Evolutionary conservation across 495 filamentous ascomycete genomes (phyloP), one percentile per base, ranked within the genome.

Genomic region (Xylaria castorea): DNA sequence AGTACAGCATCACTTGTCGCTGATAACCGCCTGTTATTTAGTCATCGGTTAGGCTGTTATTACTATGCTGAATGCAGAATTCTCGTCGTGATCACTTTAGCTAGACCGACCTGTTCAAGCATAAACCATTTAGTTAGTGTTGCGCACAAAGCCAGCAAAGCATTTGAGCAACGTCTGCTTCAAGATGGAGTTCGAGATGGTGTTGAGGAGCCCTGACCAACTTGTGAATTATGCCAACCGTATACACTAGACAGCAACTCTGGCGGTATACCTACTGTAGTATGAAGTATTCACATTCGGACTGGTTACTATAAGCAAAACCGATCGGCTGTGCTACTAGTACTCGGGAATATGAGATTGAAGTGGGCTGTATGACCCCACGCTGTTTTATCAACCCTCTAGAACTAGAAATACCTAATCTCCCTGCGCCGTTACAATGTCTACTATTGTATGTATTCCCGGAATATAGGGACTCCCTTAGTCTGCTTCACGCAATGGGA

Each of bases 271-370:
- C 55, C 55, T 32, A 22, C 18, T 20, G 9, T n/a, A n/a, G 32
- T 30, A 44, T 14, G 4, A 1, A 1, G 9, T n/a, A 51, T 57
- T 57, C 27, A 32, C 53, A 6, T 57, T 30, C 27, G 27, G 27
- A 14, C 50, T 53, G 50, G 50, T 27, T 11, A 27, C 22, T 63
- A 63, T 9, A 44, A 40, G 11, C 40, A 38, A 46, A 64, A 38
- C 6, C 18, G 16, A 11, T 64, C 40, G 22, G 30, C 61, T 32
- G 22, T 38, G 36, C 40, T 20, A 46, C 40, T 25, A 40, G 25
- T 20, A 46, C 40, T 25, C 61, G 25, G 63, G 42, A 36, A 38
- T 66, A 66, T 30, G 64, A 66, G 30, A 66, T 66, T 66, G 46
- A 32, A 38, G 64, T 66, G 64, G 64, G 44, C 16, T 30, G n/a